Base-by-base conservation (phyloP, 345 rosid species). In the Hibiscus mutabilis region DNA sequence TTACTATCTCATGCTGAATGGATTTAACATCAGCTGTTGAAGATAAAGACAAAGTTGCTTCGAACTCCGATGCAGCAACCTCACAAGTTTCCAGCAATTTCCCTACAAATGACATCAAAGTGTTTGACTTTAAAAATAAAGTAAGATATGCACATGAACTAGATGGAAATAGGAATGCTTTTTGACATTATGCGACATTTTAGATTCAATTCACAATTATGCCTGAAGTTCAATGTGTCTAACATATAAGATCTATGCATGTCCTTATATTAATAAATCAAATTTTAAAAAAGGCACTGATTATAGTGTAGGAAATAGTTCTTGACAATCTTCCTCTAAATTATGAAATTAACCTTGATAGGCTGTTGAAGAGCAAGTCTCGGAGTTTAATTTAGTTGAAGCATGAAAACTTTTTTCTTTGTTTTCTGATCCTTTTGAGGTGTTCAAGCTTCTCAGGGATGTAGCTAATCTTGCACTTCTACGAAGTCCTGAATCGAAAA, bases 401-500 rank as follows among this genome's bases (percentile, higher is more conserved):
- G 79, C 70, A 46, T 56, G 73, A 40, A 77, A 66, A 61, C 19
- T 51, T 71, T 69, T 77, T 55, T 79, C 75, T 67, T 89, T 94
- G 80, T 84, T 84, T 77, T 78, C 91, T 49, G 74, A 75, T 60
- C 76, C 77, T 75, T 79, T 58, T 44, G 84, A 69, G 71, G 80
- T 69, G 72, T 73, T 81, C 40, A 77, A 18, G 74, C 85, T 85
- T 76, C 82, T 80, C 82, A 68, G 75, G 29, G 84, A 85, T 35
- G 85, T 85, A 77, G 93, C 91, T 77, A 91, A 87, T 78, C 93
- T 87, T 46, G 92, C 84, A 82, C 95, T 88, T 72, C 96, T 84
- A 64, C 95, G 86, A 57, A 83, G 85, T 62, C 93, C 86, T 76
- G 88, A 86, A 82, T 86, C 96, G 69, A 88, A 78, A 84, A 83